These are phyloP conservation scores for Agrocybe praecox DNA, from an alignment of 768 basidiomycete species.

Conservation along the genomic window DNA sequence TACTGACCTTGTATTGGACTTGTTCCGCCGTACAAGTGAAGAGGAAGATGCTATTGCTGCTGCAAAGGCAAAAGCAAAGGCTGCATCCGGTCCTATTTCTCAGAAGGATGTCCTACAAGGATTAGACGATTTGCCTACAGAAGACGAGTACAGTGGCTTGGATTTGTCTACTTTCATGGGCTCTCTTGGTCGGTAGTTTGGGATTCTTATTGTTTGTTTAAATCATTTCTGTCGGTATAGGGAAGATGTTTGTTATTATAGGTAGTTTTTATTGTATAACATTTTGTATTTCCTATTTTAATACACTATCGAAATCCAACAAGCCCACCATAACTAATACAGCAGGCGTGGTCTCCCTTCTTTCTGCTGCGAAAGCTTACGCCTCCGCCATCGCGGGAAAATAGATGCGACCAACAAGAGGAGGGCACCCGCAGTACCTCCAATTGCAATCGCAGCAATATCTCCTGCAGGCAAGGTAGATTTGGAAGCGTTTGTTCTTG, in stretches of 20 bases:
- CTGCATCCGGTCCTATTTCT: constrained; percentile 56
- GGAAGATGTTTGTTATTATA: constrained; percentile 8
- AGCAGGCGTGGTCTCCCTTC: constrained; percentile 8
- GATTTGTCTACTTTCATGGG: constrained; percentile 89
- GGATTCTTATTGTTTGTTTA: constrained; percentile 22
- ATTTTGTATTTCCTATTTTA: constrained; percentile 23
- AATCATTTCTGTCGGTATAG: constrained; percentile 16
- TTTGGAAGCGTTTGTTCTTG: neutral
- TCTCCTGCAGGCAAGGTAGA: constrained; percentile 14
- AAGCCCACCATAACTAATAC: constrained; percentile 4
- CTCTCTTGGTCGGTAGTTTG: constrained; percentile 61
- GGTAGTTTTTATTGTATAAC: constrained; percentile 9
- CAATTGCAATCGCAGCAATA: constrained; percentile 23
- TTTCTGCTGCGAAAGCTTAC: constrained; percentile 17
- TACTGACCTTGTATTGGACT: constrained; percentile 93
- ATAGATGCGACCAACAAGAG: constrained; percentile 20
- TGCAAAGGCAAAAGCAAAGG: constrained; percentile 58
- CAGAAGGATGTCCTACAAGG: constrained; percentile 89
- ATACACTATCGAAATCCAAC: neutral
- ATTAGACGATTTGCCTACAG: constrained; percentile 87
- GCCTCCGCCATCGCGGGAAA: constrained; percentile 26
- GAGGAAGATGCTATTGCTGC: constrained; percentile 65
- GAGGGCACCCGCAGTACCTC: constrained; percentile 19
- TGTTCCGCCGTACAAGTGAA: constrained; percentile 84
- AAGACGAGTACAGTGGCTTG: constrained; percentile 90